phyloP scores from a whole-genome alignment of 306 rosid species.

The Styphnolobium japonicum region DNA sequence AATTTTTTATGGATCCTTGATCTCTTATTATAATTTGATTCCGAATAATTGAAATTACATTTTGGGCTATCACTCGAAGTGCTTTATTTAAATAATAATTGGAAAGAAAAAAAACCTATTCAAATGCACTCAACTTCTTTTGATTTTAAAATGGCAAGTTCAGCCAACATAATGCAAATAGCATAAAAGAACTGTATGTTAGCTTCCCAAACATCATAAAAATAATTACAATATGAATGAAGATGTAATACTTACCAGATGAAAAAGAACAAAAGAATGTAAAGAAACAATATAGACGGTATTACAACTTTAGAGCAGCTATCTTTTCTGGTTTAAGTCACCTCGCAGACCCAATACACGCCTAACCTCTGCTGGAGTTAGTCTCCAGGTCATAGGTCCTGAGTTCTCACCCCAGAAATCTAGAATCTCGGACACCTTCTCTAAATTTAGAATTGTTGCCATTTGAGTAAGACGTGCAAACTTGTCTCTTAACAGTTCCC shows the following conservation, averaged over 20 bases:
- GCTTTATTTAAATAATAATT: too few species aligned
- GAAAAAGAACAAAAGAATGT: conserved; percentile 37
- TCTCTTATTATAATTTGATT: too few species aligned
- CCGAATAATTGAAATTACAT: too few species aligned
- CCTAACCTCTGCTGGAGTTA: conserved; percentile 97
- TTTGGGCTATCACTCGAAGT: neutral
- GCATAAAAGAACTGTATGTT: neutral
- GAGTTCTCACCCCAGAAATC: conserved; percentile 99
- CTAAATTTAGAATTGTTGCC: conserved; percentile 94
- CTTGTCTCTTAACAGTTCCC: conserved; percentile 92
- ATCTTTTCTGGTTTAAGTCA: conserved; percentile 93
- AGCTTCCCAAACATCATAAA: conserved; percentile 9
- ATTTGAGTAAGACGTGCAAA: conserved; percentile 94
- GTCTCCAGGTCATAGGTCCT: conserved; percentile 98
- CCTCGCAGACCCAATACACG: conserved; percentile 86
- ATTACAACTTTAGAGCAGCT: conserved; percentile 78
- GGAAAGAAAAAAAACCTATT: too few species aligned
- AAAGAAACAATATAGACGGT: conserved; percentile 2
- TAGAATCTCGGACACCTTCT: conserved; percentile 91
- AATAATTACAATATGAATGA: conserved; percentile 13
- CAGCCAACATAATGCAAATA: conserved; percentile 4
- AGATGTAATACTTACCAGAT: conserved; percentile 20
- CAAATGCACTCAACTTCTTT: too few species aligned
- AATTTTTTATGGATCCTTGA: too few species aligned
- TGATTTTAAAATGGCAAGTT: conserved; percentile 3